These are phyloP conservation scores for grape (Vitis vinifera) DNA, from an alignment of 164 flowering plant genomes.

Conservation along the genomic window ASM3070453v1 NC_081812.1:12364001-12364500, in stretches of 20 bases:
- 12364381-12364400: neutral
- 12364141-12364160: too few relatives aligned
- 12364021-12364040: too few relatives aligned
- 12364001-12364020: too few relatives aligned
- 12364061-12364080: too few relatives aligned
- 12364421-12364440: neutral
- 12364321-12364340: constrained; percentile 65
- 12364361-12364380: neutral
- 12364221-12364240: constrained; percentile 48
- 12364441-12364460: constrained; percentile 23
- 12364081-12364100: too few relatives aligned
- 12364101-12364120: too few relatives aligned
- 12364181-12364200: constrained; percentile 24
- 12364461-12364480: constrained; percentile 48
- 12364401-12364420: neutral
- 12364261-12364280: constrained; percentile 44
- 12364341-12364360: neutral
- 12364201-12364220: constrained; percentile 14
- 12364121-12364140: too few relatives aligned
- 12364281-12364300: constrained; percentile 74
- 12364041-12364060: too few relatives aligned
- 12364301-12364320: constrained; percentile 52
- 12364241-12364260: constrained; percentile 60
- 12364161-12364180: neutral
- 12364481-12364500: constrained; percentile 78